Evolutionary conservation across 306 rosid genomes (phyloP), one percentile per base, ranked within the genome.

Genomic region (Clitoria ternatea): DNA sequence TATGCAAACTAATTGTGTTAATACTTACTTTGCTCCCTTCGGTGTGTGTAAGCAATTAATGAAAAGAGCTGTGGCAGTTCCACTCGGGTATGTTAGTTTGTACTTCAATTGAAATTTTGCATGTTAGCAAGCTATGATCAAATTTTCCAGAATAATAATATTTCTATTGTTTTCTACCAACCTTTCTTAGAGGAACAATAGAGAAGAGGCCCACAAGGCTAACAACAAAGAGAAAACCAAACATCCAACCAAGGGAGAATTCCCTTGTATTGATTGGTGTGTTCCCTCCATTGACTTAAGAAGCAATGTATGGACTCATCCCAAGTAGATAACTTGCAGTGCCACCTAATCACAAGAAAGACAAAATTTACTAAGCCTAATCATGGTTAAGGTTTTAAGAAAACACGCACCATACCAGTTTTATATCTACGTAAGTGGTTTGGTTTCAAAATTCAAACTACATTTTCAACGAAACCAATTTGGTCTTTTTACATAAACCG

Each of bases 1-100:
- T 44, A 23, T 36, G 19, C 13, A 20, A n/a, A 2, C 9, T 30
- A 1, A 2, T 12, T 37, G 45, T 6, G 29, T 22, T 32, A 4
- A 9, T 20, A 22, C 77, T 75, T 73, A 88, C 97, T 84, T 86
- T 50, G 97, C 95, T 77, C 97, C 97, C 55, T 72, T 84, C 4
- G 97, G 95, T 19, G 97, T 90, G 73, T 90, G 97, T 60, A 90
- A 86, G 72, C 90, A 83, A 70, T 90, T 90, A 76, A 90, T 80
- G 14, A 86, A 95, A 27, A 69, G 84, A 42, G 97, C 97, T 3
- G 95, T 90, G n/a, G 97, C 97, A 19, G 97, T 88, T 70, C 97
- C 92, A 75, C 97, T 90, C 8, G 95, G 95, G 45, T 90, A 90
- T 2, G 92, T 84, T 62, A 90, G 73, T 42, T 88, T 90, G 86